phyloP scores from a whole-genome alignment of 1,139 yeast genomes.

The Suhomyces wounanorum region DNA sequence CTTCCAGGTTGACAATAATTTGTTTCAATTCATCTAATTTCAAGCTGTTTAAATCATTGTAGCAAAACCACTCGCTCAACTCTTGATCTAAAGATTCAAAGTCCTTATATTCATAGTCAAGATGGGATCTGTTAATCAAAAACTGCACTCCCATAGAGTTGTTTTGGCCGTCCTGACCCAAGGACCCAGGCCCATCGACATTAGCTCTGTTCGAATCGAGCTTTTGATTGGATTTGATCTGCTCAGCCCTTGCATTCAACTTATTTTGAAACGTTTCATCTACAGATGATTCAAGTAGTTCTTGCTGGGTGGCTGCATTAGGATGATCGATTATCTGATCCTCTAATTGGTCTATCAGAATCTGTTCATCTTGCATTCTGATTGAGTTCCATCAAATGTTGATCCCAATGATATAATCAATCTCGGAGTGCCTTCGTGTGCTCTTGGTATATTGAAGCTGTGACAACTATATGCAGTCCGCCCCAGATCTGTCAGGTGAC shows the following conservation, averaged over 20 bases:
- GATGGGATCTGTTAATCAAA: slow-evolving; percentile 35
- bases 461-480: not conserved
- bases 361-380: slow-evolving; percentile 37
- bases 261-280: slow-evolving; percentile 50
- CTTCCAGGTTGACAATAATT: not conserved
- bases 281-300: slow-evolving; percentile 31
- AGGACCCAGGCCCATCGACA: slow-evolving; percentile 1
- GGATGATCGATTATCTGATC: slow-evolving; percentile 52
- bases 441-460: not conserved
- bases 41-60: slow-evolving; percentile 41
- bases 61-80: slow-evolving; percentile 65
- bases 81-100: slow-evolving; percentile 45
- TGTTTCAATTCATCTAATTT: not conserved
- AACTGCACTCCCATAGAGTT: slow-evolving; percentile 26
- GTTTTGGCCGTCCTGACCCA: not conserved
- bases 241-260: slow-evolving; percentile 48
- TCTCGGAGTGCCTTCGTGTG: slow-evolving; percentile 2
- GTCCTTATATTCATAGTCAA: slow-evolving; percentile 53
- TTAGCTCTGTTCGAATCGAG: slow-evolving; percentile 4
- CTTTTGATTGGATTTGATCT: slow-evolving; percentile 27
- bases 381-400: not conserved
- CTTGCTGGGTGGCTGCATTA: slow-evolving; percentile 39
- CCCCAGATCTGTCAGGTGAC: slow-evolving; percentile 1
- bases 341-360: slow-evolving; percentile 48
- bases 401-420: not conserved